Percentiles rank a stretch among this genome's conserved stretches.
These are phyloP conservation scores for Camellia oleifera DNA, from an alignment of 179 eudicot genomes.

Conservation along the genomic window DNA sequence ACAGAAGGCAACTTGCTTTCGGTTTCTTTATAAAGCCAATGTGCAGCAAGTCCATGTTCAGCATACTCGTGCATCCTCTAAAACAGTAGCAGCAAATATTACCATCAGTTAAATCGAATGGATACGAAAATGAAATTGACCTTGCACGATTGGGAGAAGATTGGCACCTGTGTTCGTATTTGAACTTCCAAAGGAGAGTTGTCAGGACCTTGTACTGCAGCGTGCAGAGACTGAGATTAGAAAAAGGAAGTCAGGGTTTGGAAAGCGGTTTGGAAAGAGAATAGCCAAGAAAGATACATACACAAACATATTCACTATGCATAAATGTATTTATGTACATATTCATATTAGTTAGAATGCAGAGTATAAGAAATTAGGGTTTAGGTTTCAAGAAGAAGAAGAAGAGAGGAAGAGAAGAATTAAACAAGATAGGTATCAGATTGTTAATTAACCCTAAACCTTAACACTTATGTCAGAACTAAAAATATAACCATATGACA, in stretches of 20 bases:
- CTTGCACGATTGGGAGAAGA: conserved; percentile 13
- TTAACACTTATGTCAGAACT: too few relatives aligned
- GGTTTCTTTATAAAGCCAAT: conserved; percentile 97
- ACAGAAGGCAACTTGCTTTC: conserved; percentile 41
- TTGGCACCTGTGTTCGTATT: conserved; percentile 81
- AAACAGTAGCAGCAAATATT: not conserved
- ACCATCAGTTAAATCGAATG: conserved; percentile 15
- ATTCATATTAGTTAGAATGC: not conserved
- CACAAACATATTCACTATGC: not conserved
- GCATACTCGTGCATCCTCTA: conserved; percentile 97
- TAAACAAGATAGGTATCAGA: too few relatives aligned
- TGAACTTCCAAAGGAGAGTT: conserved; percentile 87
- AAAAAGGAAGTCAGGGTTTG: conserved; percentile 19
- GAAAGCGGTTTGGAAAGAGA: conserved; percentile 8
- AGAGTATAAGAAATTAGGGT: too few relatives aligned
- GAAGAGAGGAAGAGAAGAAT: too few relatives aligned
- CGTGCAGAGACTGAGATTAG: conserved; percentile 85
- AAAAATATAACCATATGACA: too few relatives aligned
- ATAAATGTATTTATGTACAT: not conserved
- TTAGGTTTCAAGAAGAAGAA: too few relatives aligned
- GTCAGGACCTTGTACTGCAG: conserved; percentile 90
- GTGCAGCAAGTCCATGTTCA: conserved; percentile 97
- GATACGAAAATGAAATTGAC: conserved; percentile 2
- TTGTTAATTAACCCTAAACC: too few relatives aligned
- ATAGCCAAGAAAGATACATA: not conserved